Conservation (phyloP, 345 rosid species). For the Rhizophora mangle region DNA sequence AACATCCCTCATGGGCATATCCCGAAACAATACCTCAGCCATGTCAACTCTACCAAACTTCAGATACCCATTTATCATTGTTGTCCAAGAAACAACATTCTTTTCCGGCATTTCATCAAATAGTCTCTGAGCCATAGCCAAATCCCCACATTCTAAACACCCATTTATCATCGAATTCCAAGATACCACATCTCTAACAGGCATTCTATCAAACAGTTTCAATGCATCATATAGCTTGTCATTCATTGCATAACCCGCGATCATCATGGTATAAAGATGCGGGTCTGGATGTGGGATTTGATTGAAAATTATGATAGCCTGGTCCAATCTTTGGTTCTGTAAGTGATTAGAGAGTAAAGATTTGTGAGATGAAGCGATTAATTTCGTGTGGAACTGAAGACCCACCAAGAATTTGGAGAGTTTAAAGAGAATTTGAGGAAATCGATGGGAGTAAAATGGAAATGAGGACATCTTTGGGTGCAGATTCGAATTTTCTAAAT, state of each 20-base stretch:
- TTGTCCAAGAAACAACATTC: conserved; percentile 70
- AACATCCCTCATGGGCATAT: conserved; percentile 57
- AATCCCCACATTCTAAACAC: conserved; percentile 57
- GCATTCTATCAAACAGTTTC: conserved; percentile 45
- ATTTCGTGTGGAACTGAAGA: conserved; percentile 15
- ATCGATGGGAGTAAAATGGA: conserved; percentile 5
- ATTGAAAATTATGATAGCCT: conserved; percentile 43
- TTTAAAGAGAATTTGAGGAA: not conserved
- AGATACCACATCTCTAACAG: conserved; percentile 45
- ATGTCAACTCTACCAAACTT: conserved; percentile 44
- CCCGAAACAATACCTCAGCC: conserved; percentile 53
- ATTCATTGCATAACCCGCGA: conserved; percentile 35
- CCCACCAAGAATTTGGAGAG: conserved; percentile 9
- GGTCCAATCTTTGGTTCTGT: conserved; percentile 33
- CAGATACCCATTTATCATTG: conserved; percentile 64
- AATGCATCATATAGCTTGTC: conserved; percentile 46
- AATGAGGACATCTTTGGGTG: not conserved
- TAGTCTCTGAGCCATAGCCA: conserved; percentile 36
- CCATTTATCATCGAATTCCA: conserved; percentile 77
- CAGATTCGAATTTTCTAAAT: conserved; percentile 17
- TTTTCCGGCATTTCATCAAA: conserved; percentile 68
- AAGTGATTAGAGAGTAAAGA: conserved; percentile 39
- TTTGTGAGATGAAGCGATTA: conserved; percentile 19
- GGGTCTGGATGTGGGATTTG: conserved; percentile 38
- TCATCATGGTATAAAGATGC: conserved; percentile 56